Base-by-base conservation (phyloP, 805 yeast species). In the Alloascoidea africana region DNA sequence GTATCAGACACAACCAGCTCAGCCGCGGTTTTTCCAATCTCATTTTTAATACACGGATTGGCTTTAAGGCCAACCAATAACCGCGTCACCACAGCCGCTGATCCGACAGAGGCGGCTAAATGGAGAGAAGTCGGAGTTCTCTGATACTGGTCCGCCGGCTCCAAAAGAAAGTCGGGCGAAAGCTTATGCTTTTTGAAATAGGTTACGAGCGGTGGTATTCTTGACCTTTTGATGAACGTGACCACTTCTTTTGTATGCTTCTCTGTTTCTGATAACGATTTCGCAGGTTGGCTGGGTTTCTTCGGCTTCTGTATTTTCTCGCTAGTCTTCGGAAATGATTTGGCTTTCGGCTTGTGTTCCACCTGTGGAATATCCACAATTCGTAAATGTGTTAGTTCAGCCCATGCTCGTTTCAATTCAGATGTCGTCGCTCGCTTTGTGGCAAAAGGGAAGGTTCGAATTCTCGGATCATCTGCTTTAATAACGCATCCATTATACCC, bases 321-420 rank as follows among this genome's bases (percentile, higher is more conserved):
- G 38, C 45, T 42, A 11, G 27, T 42, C 37, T 42, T 23, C 11
- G 15, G 11, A 5, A 35, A 8, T 11, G 36, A 35, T 35, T 42
- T 39, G 47, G 38, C 54, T 50, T 38, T 46, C 52, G 39, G 42
- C 51, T 43, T 49, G 40, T 40, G 45, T 4, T 65, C 59, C 2
- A 63, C 56, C 44, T 65, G 59, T 1, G 94, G 89, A n/a, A 65
- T 55, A 5, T 70, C 69, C 4, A 68, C 55, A 1, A 72, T 52
- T 32, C 63, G 59, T 45, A 83, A 56, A 45, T 77, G 73, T 0
- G 86, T 63, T 40, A 91, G 60, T 45, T 78, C 77, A 17, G 70
- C 64, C 97, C 97, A 91, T 0, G 93, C 85, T 36, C 74, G 68
- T 49, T 76, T 82, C 46, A 91, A 59, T 52, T 87, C 97, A 2